phyloP scores from a whole-genome alignment of 371 early-diverging fungal genomes.

The Haplosporangium sp. region DNA sequence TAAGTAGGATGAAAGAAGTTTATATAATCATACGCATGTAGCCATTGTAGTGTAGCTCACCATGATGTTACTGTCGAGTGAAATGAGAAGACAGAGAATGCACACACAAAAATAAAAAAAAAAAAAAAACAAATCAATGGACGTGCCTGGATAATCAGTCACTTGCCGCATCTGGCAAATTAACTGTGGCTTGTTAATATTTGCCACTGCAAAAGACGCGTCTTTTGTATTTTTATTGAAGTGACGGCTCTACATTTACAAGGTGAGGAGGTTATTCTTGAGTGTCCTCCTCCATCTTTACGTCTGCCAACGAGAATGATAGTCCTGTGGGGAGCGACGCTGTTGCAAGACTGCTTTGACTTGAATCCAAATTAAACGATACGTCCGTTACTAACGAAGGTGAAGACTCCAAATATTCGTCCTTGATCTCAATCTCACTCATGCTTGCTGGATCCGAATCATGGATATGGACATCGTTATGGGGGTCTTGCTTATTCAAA shows the following conservation, averaged over 20 bases:
- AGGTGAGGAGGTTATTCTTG: too few relatives aligned
- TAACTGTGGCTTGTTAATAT: slow-evolving; percentile 11
- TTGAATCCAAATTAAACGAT: slow-evolving; percentile 18
- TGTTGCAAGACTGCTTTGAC: not conserved
- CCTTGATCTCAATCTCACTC: slow-evolving; percentile 10
- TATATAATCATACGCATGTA: not conserved
- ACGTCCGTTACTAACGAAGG: slow-evolving; percentile 19
- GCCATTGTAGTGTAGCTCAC: slow-evolving; percentile 7
- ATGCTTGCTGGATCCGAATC: not conserved
- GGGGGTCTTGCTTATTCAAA: slow-evolving; percentile 4
- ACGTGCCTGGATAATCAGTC: not conserved
- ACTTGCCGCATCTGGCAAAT: slow-evolving; percentile 8
- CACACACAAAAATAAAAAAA: not conserved
- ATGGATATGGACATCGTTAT: not conserved
- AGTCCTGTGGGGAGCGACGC: slow-evolving; percentile 14
- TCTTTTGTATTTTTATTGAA: slow-evolving; percentile 6
- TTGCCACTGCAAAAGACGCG: slow-evolving; percentile 10
- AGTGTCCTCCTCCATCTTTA: slow-evolving; percentile 28
- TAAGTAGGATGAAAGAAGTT: not conserved
- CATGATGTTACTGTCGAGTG: slow-evolving; percentile 12
- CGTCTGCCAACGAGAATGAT: slow-evolving; percentile 5
- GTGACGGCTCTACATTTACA: slow-evolving; percentile 4
- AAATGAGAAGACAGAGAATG: slow-evolving; percentile 7
- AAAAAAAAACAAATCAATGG: slow-evolving; percentile 6
- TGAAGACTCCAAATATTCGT: not conserved